Conservation (phyloP, 1,284 basidiomycete species). For the Xerocomus nothofagi region DNA sequence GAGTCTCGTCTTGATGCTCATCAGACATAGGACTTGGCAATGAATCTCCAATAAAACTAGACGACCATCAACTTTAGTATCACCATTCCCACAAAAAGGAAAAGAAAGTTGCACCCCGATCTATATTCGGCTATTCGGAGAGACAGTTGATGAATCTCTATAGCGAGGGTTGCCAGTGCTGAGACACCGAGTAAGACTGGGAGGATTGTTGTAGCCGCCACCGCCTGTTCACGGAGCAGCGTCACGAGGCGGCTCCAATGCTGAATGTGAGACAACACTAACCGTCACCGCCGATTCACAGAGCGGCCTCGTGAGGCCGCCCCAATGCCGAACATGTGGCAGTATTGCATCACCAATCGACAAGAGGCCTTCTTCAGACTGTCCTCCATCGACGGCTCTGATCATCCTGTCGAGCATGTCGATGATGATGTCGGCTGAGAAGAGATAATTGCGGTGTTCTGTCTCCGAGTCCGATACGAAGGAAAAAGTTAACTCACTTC, state of each 20-base stretch:
- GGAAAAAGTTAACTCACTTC: conserved; percentile 9
- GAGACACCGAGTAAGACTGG: conserved; percentile 21
- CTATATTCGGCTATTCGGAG: background rate
- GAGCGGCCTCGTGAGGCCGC: conserved; percentile 10
- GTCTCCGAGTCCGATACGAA: too few relatives aligned
- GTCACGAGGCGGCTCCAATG: too few relatives aligned
- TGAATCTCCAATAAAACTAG: conserved; percentile 8
- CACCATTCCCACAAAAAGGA: too few relatives aligned
- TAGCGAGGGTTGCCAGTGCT: conserved; percentile 11
- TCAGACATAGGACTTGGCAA: too few relatives aligned
- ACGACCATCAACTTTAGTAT: conserved; percentile 6
- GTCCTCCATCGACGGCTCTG: conserved; percentile 21
- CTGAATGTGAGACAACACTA: too few relatives aligned
- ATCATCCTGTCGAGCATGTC: conserved; percentile 29
- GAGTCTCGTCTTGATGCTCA: background rate
- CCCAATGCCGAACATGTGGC: conserved; percentile 22
- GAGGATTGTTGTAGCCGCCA: conserved; percentile 10
- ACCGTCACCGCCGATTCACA: conserved; percentile 1
- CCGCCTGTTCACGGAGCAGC: conserved; percentile 1
- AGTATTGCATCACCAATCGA: conserved; percentile 16
- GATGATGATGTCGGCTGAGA: conserved; percentile 24
- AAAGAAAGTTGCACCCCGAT: too few relatives aligned
- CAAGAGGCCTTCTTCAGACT: conserved; percentile 23
- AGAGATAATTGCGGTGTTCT: too few relatives aligned
- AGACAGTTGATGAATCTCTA: conserved; percentile 13